Conservation (phyloP, 1,139 yeast genomes). For the Scheffersomyces illinoinensis region DNA sequence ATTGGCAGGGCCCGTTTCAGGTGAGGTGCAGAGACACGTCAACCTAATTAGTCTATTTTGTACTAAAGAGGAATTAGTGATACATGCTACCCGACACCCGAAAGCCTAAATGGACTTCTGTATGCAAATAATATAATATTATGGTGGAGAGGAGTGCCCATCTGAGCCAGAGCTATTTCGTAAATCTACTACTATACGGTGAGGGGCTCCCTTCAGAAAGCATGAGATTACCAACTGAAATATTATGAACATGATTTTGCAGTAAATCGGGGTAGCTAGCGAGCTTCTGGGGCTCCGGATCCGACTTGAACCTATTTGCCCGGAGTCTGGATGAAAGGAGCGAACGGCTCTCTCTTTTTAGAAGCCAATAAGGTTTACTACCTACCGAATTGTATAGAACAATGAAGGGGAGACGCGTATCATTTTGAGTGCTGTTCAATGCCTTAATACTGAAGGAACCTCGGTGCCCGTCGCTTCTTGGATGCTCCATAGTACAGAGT, state of each 20-base stretch:
- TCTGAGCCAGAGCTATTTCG: not conserved
- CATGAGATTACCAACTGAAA: not conserved
- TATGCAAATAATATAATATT: not conserved
- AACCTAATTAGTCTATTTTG: not conserved
- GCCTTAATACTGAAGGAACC: not conserved
- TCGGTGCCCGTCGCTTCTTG: not conserved
- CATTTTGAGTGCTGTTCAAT: too few species aligned
- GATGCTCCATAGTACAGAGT: not conserved
- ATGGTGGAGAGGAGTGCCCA: not conserved
- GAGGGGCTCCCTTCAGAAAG: not conserved
- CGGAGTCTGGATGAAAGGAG: not conserved
- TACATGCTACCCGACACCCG: not conserved
- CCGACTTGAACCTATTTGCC: not conserved
- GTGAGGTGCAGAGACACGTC: not conserved
- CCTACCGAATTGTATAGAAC: not conserved
- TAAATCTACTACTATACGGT: not conserved
- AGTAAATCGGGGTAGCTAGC: not conserved
- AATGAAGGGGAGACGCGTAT: not conserved
- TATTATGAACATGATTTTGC: not conserved
- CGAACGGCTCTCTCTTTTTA: not conserved
- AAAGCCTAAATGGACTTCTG: not conserved
- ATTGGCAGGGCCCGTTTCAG: not conserved
- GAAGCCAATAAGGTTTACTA: not conserved
- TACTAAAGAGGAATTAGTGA: not conserved
- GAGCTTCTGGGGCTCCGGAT: not conserved